Evolutionary conservation across 2,329 filamentous ascomycete species (phyloP).

Genomic region (Apiospora sp.): DNA sequence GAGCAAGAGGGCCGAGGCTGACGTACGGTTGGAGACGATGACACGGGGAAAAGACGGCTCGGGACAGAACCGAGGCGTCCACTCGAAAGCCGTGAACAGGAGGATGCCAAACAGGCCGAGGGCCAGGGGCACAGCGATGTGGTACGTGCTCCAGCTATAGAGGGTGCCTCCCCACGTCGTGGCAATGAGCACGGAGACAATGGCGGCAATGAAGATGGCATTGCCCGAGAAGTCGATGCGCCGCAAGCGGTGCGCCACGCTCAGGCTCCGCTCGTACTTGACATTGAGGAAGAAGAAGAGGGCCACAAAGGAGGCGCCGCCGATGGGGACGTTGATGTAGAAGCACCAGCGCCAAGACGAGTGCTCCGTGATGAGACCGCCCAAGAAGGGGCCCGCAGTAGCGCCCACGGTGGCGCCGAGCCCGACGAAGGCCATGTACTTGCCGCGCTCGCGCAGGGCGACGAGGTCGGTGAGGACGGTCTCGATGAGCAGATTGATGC

Average conservation of each 20-base stretch:
- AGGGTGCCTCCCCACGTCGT: constrained; percentile 46
- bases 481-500: constrained; percentile 35
- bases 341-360: constrained; percentile 35
- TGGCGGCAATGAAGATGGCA: constrained; percentile 43
- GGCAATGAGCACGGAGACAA: constrained; percentile 45
- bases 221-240: constrained; percentile 48
- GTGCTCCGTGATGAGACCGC: constrained; percentile 12
- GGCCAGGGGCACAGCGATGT: constrained; percentile 47
- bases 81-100: constrained; percentile 45
- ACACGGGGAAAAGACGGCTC: constrained; percentile 48
- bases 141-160: constrained; percentile 44
- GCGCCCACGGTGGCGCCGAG: not conserved
- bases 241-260: constrained; percentile 52
- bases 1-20: constrained; percentile 36
- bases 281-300: constrained; percentile 30
- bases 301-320: constrained; percentile 28
- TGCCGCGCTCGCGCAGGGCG: constrained; percentile 3
- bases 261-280: constrained; percentile 42
- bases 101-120: constrained; percentile 47
- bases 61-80: constrained; percentile 27
- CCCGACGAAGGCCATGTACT: constrained; percentile 20
- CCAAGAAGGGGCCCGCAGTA: constrained; percentile 14
- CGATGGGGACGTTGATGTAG: constrained; percentile 36
- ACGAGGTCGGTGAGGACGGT: constrained; percentile 15
- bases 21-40: constrained; percentile 52